Evolutionary conservation across 257 asterid genomes (phyloP).

Genomic region (Solanum virginianum): DNA sequence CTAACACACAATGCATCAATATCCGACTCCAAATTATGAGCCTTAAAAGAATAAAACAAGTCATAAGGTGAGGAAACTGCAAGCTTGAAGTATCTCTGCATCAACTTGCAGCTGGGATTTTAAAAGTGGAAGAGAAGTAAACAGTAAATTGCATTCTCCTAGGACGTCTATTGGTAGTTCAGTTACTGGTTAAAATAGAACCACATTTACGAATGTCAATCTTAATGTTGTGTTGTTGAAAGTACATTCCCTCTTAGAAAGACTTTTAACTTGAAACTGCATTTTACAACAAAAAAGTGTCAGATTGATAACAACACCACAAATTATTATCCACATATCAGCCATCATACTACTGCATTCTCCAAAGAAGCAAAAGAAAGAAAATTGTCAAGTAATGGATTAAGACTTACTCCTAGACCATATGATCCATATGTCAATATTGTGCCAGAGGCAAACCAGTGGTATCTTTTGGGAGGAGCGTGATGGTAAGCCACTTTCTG

Average conservation of each 20-base stretch:
- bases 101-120: neutral
- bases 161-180: neutral
- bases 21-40: constrained; percentile 36
- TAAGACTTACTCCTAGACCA: constrained; percentile 47
- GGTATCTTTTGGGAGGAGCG: constrained; percentile 20
- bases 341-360: neutral
- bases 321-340: neutral
- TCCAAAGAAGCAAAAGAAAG: neutral
- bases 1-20: constrained; percentile 47
- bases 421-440: constrained; percentile 43
- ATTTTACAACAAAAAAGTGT: neutral
- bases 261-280: neutral
- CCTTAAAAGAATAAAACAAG: constrained; percentile 14
- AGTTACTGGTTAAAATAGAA: neutral
- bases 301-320: neutral
- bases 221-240: neutral
- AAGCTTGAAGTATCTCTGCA: neutral
- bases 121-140: neutral
- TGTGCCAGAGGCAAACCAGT: constrained; percentile 35
- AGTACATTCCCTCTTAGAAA: neutral
- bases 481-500: constrained; percentile 30
- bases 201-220: neutral
- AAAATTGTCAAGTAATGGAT: neutral
- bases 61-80: neutral
- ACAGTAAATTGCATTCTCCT: neutral